phyloP scores from a whole-genome alignment of 2,329 filamentous ascomycete species.

The Fusarium sp. region DNA sequence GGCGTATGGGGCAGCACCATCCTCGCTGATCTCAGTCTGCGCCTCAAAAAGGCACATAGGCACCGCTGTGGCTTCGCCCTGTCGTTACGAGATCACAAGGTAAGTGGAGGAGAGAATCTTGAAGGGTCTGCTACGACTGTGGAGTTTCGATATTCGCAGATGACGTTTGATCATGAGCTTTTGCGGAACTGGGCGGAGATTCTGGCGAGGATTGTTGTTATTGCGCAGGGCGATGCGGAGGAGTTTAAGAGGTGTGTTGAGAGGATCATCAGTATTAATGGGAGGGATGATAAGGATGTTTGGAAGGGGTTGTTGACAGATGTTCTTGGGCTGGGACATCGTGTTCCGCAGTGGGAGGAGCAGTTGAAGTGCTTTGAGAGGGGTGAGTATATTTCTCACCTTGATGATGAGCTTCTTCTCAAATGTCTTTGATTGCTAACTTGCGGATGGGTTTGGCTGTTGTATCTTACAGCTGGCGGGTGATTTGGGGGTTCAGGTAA shows the following conservation, averaged over 20 bases:
- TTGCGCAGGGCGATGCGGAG: conserved; percentile 9
- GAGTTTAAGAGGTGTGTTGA: background rate
- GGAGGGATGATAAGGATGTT: background rate
- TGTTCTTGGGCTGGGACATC: conserved; percentile 19
- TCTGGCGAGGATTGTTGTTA: conserved; percentile 11
- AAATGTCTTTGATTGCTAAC: background rate
- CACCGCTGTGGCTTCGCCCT: conserved; percentile 9
- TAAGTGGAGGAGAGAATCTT: background rate
- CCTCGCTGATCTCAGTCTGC: background rate
- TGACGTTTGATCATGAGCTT: conserved; percentile 37
- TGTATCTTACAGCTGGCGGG: background rate
- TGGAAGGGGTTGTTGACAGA: conserved; percentile 26
- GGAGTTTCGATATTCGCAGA: conserved; percentile 42
- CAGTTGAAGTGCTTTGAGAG: conserved; percentile 26
- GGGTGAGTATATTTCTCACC: conserved; percentile 10
- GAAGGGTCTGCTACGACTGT: conserved; percentile 30
- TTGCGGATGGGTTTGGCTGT: fast-evolving
- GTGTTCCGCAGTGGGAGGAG: conserved; percentile 28
- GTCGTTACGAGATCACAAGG: background rate
- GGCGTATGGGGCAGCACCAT: conserved; percentile 18
- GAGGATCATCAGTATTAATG: background rate
- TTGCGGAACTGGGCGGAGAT: conserved; percentile 38
- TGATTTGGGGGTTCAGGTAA: background rate
- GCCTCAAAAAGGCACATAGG: fast-evolving
- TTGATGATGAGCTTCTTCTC: conserved; percentile 23